Evolutionary conservation across 306 rosid genomes (phyloP).

Genomic region (Erythrophleum fordii): DNA sequence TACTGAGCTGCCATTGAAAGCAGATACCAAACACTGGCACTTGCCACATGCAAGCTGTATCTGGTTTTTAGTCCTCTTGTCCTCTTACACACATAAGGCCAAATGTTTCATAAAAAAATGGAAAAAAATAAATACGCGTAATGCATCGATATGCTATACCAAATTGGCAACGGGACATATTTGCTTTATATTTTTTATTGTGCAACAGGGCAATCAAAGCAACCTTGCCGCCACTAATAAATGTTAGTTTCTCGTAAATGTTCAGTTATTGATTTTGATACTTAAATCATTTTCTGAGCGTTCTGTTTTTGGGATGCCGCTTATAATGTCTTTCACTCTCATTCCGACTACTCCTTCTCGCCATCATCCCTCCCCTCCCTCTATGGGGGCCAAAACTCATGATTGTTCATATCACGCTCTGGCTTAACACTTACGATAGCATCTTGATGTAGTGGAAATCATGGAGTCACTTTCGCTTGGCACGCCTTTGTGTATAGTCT

Average conservation of each 20-base stretch:
- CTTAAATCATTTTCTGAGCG: conserved; percentile 1
- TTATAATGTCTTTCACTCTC: conserved; percentile 19
- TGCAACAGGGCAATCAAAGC: background rate
- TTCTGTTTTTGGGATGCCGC: conserved; percentile 4
- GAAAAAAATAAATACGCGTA: background rate
- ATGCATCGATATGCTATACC: background rate
- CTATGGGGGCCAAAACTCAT: conserved; percentile 14
- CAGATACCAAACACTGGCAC: background rate
- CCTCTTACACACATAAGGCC: background rate
- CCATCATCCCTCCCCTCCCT: background rate
- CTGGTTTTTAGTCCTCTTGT: background rate
- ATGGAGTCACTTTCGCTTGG: background rate
- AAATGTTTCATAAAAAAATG: background rate
- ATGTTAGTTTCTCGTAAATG: background rate
- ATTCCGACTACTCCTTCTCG: background rate
- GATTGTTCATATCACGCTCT: conserved; percentile 8
- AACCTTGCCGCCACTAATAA: background rate
- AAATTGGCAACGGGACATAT: background rate
- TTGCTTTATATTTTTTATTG: too few relatives aligned
- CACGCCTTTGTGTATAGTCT: conserved; percentile 4
- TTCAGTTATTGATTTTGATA: background rate
- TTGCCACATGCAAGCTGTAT: background rate
- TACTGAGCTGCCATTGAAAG: background rate
- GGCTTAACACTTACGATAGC: background rate
- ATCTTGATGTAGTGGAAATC: conserved; percentile 1